Evolutionary conservation across 352 stramenopile species (phyloP).

Genomic region (Phytopythium aichiense): DNA sequence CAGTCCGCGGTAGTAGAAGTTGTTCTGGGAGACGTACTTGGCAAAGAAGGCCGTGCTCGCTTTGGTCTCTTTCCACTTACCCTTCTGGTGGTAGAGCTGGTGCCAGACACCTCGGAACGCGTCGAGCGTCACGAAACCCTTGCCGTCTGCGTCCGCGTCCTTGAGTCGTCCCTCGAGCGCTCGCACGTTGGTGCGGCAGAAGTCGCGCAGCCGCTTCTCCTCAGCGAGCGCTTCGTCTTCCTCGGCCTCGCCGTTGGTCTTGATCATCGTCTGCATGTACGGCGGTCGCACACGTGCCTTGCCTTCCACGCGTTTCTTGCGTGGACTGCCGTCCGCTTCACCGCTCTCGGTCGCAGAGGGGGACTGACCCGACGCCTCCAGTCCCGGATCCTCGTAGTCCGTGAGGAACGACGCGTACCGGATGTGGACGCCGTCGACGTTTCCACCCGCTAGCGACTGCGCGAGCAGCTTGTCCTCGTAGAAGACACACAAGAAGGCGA

Average conservation of each 20-base stretch:
- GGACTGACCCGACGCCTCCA: slow-evolving; percentile 21
- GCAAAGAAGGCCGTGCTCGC: slow-evolving; percentile 33
- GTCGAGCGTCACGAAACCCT: slow-evolving; percentile 46
- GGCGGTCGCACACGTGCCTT: slow-evolving; percentile 19
- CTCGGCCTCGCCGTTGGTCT: neutral
- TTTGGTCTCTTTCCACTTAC: slow-evolving; percentile 32
- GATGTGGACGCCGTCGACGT: slow-evolving; percentile 46
- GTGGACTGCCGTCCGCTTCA: neutral
- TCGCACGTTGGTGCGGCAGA: slow-evolving; percentile 37
- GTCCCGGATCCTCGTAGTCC: slow-evolving; percentile 63
- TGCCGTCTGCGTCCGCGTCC: slow-evolving; percentile 36
- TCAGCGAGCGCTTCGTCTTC: slow-evolving; percentile 14
- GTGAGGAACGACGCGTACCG: slow-evolving; percentile 69
- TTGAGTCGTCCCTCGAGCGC: slow-evolving; percentile 37
- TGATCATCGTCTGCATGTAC: slow-evolving; percentile 1
- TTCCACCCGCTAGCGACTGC: slow-evolving; percentile 9
- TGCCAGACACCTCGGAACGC: slow-evolving; percentile 35
- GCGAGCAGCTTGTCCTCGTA: slow-evolving; percentile 70
- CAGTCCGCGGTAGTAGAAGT: slow-evolving; percentile 71
- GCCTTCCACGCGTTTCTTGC: slow-evolving; percentile 10
- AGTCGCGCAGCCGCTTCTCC: slow-evolving; percentile 35
- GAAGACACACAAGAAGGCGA: slow-evolving; percentile 69
- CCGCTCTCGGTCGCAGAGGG: neutral
- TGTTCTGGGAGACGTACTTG: slow-evolving; percentile 44
- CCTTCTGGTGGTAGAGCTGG: slow-evolving; percentile 14